Base-by-base conservation (phyloP, 768 basidiomycete genomes). In the Pisolithus orientalis region DNA sequence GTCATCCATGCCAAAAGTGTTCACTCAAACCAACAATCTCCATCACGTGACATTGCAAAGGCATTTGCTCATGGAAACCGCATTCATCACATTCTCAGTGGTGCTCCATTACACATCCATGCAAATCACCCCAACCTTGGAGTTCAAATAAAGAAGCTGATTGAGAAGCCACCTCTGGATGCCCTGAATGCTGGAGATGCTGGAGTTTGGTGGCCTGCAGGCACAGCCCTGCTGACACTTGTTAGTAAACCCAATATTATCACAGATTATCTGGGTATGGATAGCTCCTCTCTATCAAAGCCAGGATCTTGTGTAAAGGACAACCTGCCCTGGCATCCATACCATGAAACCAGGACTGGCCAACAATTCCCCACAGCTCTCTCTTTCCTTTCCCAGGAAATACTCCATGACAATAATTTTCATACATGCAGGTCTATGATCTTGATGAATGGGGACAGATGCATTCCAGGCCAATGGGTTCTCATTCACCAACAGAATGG, bases 11-110 rank as follows among this genome's bases (percentile, higher is more conserved):
- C 56, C 0, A 53, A 60, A 32, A 66, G 67, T 49, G 53, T 74
- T 6, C 64, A 72, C 47, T 65, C 62, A 8, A 75, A 75, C 52
- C 58, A 63, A 5, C 65, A 66, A 21, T 65, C 72, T 0, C 71
- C 69, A 0, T 68, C 66, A 13, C 59, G 59, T 0, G 71, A 70
- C 47, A 71, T 70, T 49, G 64, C 59, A 40, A 40, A 21, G 21
- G 39, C 16, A 40, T 40, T 68, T 52, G 67, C 62, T 2, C 60
- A 63, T 45, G 59, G 55, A 4, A 64, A 64, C 47, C 57, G 58
- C 3, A 55, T 69, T 21, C 56, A 56, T 0, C 67, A 68, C 47
- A 40, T 40, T 40, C 55, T 67, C 49, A 65, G 5, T 63, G 62
- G 44, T 62, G 66, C 7, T 24, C 14, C 34, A 6, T 13, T 49